These are phyloP conservation scores for Betula pendula DNA, from an alignment of 306 rosid species.

Conservation along the genomic window DNA sequence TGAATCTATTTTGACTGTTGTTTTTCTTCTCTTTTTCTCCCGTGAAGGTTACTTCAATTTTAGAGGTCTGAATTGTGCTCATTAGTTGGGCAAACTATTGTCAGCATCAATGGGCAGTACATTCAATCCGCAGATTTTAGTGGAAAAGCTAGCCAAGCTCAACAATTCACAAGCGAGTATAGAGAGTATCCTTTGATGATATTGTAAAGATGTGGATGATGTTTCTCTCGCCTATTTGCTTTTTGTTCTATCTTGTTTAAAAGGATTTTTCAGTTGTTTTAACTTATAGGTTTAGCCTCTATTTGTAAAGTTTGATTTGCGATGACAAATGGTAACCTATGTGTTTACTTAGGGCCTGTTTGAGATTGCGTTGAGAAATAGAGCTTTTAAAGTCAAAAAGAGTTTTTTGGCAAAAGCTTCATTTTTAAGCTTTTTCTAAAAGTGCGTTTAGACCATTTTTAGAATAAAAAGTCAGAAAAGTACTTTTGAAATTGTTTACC, in stretches of 20 bases:
- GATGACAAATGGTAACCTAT: neutral
- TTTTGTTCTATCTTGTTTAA: constrained; percentile 10
- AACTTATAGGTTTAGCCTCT: constrained; percentile 12
- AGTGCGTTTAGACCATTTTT: too few relatives aligned
- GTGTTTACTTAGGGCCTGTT: constrained; percentile 15
- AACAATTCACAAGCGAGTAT: constrained; percentile 94
- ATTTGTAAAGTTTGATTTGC: neutral
- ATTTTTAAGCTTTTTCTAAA: too few relatives aligned
- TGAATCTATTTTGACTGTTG: constrained; percentile 22
- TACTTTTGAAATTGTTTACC: too few relatives aligned
- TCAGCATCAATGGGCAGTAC: constrained; percentile 78
- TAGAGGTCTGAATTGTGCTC: constrained; percentile 35
- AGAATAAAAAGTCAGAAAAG: too few relatives aligned
- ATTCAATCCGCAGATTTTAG: constrained; percentile 94
- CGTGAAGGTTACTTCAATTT: constrained; percentile 37
- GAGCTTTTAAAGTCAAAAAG: too few relatives aligned
- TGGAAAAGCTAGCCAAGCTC: constrained; percentile 93
- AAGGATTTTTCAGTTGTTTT: constrained; percentile 12
- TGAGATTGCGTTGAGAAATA: too few relatives aligned
- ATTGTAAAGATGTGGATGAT: constrained; percentile 14
- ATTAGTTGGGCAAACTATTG: constrained; percentile 29
- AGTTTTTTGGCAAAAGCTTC: too few relatives aligned
- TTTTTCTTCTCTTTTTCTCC: constrained; percentile 12
- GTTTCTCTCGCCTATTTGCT: constrained; percentile 13
- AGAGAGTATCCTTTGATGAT: constrained; percentile 91